Evolutionary conservation across 306 rosid genomes (phyloP).

Genomic region (Myrica gale): DNA sequence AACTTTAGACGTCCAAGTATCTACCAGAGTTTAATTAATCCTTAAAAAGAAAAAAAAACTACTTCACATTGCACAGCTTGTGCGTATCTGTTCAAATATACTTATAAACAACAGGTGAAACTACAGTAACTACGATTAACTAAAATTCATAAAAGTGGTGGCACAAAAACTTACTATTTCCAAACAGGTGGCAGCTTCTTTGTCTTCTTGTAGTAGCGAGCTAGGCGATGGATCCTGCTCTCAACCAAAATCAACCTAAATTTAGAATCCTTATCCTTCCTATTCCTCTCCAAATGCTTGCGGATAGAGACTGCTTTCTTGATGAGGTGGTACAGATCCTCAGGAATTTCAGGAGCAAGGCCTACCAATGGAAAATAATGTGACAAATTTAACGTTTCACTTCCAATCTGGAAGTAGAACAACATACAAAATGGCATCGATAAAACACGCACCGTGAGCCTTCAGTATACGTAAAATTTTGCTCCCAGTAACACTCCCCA

Average conservation of each 20-base stretch:
- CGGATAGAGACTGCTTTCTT: slow-evolving; percentile 83
- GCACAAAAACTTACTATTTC: slow-evolving; percentile 58
- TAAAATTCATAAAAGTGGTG: background rate
- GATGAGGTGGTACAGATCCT: slow-evolving; percentile 89
- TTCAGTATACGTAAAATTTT: slow-evolving; percentile 74
- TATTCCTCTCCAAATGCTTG: slow-evolving; percentile 89
- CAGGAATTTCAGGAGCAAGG: slow-evolving; percentile 89
- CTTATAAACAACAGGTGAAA: background rate
- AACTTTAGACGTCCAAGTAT: background rate
- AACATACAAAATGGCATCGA: background rate
- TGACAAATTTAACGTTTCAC: background rate
- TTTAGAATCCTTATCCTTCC: slow-evolving; percentile 87
- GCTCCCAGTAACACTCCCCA: slow-evolving; percentile 68
- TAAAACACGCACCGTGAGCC: slow-evolving; percentile 60
- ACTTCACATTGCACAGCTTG: background rate
- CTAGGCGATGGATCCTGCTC: slow-evolving; percentile 88
- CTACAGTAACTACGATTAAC: background rate
- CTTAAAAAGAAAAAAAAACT: too few relatives aligned
- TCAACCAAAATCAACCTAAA: slow-evolving; percentile 85
- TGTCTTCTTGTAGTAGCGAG: slow-evolving; percentile 84
- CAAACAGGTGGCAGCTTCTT: slow-evolving; percentile 93
- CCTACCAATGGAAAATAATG: slow-evolving; percentile 31
- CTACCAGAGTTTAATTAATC: background rate
- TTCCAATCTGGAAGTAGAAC: background rate
- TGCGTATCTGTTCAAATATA: background rate